phyloP scores from a whole-genome alignment of 371 early-diverging fungal genomes.

The Phascolomyces articulosus region DNA sequence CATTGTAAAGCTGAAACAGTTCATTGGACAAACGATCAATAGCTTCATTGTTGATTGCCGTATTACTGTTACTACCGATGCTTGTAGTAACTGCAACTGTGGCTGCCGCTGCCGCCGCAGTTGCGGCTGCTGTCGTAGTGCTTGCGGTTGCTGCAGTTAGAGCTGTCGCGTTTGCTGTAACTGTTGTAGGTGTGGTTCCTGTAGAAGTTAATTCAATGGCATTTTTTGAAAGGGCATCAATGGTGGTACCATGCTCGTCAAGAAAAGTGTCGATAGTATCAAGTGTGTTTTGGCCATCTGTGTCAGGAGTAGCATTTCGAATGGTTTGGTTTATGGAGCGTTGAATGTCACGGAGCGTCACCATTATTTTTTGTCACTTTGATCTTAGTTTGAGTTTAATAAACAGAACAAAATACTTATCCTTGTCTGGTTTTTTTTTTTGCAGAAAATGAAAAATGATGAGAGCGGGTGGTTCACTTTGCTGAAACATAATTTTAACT shows the following conservation, averaged over 20 bases:
- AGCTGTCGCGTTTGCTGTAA: too few species aligned
- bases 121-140: background rate
- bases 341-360: conserved; percentile 45
- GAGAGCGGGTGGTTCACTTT: too few species aligned
- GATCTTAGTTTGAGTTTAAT: too few species aligned
- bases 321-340: conserved; percentile 38
- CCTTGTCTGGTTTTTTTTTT: too few species aligned
- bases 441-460: too few species aligned
- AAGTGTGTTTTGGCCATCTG: conserved; percentile 39
- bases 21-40: conserved; percentile 46
- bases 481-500: too few species aligned
- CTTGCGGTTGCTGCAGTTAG: too few species aligned
- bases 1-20: conserved; percentile 25
- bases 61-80: too few species aligned
- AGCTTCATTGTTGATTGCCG: conserved; percentile 14
- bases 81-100: conserved; percentile 2
- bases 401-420: too few species aligned
- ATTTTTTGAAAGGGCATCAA: background rate
- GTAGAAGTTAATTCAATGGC: too few species aligned
- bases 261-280: conserved; percentile 43
- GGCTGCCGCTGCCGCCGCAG: background rate
- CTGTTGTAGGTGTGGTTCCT: background rate
- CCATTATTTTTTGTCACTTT: conserved; percentile 39
- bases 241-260: conserved; percentile 34
- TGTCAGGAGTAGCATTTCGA: conserved; percentile 29